Conservation (phyloP, 768 basidiomycete genomes). For the Tricholoma matsutake region DNA sequence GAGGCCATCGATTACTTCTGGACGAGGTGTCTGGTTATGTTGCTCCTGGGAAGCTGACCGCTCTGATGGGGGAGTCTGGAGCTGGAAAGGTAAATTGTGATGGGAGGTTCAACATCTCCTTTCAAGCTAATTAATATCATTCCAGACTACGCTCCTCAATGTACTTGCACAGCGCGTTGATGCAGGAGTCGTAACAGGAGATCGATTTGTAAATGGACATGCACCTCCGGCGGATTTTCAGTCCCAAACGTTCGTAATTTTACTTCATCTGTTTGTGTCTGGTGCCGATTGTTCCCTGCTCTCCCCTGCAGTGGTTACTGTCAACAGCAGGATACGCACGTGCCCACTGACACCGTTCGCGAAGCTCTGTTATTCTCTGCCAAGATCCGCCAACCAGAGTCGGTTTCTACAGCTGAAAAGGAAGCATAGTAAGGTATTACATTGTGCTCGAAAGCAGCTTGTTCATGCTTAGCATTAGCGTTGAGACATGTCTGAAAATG, state of each 20-base stretch:
- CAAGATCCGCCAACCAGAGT: slow-evolving; percentile 67
- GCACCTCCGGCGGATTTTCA: slow-evolving; percentile 41
- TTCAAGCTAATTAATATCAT: neutral
- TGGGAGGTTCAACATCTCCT: neutral
- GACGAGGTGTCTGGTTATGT: slow-evolving; percentile 79
- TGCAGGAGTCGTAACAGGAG: slow-evolving; percentile 36
- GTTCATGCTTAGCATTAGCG: slow-evolving; percentile 4
- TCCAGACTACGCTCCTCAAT: slow-evolving; percentile 41
- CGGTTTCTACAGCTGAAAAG: slow-evolving; percentile 66
- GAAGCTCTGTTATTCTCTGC: slow-evolving; percentile 83
- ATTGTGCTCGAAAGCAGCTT: neutral
- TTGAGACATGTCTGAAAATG: slow-evolving; percentile 31
- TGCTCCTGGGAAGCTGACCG: slow-evolving; percentile 66
- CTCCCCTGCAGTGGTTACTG: slow-evolving; percentile 54
- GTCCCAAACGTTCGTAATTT: slow-evolving; percentile 41
- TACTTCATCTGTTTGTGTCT: neutral
- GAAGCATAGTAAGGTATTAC: slow-evolving; percentile 61
- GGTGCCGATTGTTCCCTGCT: neutral
- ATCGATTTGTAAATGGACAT: slow-evolving; percentile 40
- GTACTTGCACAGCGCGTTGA: slow-evolving; percentile 39
- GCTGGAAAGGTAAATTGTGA: slow-evolving; percentile 20
- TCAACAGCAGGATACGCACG: slow-evolving; percentile 83
- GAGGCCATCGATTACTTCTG: slow-evolving; percentile 47
- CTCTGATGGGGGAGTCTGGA: slow-evolving; percentile 54
- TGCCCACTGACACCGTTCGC: slow-evolving; percentile 70